Conservation (phyloP, 2,329 filamentous ascomycete species). For the Penicillium sclerotigenum region DNA sequence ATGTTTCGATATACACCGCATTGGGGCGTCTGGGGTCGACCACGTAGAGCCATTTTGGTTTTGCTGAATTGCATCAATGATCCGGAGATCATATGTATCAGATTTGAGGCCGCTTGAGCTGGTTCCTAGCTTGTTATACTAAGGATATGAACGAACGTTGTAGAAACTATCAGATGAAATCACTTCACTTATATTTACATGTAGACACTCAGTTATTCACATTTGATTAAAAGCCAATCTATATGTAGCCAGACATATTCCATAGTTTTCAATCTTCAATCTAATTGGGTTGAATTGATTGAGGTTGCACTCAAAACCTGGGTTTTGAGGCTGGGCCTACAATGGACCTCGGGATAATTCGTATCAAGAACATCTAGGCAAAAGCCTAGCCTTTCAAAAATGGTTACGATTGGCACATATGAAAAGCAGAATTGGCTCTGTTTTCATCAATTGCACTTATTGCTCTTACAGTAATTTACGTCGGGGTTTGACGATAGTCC, state of each 20-base stretch:
- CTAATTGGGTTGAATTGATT: background rate
- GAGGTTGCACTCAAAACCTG: background rate
- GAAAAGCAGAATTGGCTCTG: background rate
- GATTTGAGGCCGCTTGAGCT: background rate
- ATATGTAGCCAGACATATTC: too few species aligned
- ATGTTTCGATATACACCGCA: constrained; percentile 37
- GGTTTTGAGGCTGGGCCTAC: background rate
- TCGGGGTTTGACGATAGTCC: constrained; percentile 18
- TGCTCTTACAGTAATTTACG: background rate
- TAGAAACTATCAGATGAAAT: constrained; percentile 18
- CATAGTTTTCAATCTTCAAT: background rate
- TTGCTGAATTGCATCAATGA: constrained; percentile 29
- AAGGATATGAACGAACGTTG: constrained; percentile 24
- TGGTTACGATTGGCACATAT: background rate
- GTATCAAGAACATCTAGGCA: background rate
- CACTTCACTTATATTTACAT: background rate
- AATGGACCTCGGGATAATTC: background rate
- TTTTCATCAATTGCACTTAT: background rate
- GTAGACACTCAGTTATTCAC: background rate
- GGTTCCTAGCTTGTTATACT: constrained; percentile 6
- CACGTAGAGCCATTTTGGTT: constrained; percentile 27
- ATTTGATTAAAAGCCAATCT: background rate
- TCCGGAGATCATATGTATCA: constrained; percentile 23
- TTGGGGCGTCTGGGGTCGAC: constrained; percentile 40
- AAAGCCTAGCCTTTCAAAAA: background rate